Conservation (phyloP, 129 eudicot species). For the Flaveria trinervia region DNA sequence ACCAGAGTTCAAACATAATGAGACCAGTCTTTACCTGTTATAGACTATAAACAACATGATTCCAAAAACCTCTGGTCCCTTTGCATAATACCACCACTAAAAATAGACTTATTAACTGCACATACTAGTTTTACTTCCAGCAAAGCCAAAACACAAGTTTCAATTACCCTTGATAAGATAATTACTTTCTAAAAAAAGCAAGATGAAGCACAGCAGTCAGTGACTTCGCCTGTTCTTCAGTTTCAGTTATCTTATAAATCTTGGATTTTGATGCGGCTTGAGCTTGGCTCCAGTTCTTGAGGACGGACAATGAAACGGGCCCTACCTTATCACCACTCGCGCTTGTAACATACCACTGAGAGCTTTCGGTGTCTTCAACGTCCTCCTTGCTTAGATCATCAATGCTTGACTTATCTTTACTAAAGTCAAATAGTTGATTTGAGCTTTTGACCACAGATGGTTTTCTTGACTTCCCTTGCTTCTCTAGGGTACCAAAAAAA, state of each 20-base stretch:
- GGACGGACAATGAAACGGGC: slow-evolving; percentile 40
- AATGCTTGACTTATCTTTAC: slow-evolving; percentile 29
- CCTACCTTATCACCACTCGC: slow-evolving; percentile 45
- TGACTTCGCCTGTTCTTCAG: slow-evolving; percentile 44
- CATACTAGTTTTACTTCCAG: slow-evolving; percentile 9
- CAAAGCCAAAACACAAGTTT: slow-evolving; percentile 20
- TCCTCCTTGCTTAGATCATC: slow-evolving; percentile 32
- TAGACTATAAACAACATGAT: slow-evolving; percentile 17
- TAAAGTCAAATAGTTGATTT: slow-evolving; percentile 38
- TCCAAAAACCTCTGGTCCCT: slow-evolving; percentile 27
- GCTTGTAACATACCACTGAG: slow-evolving; percentile 44
- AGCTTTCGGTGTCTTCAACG: slow-evolving; percentile 36
- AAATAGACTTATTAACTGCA: background rate
- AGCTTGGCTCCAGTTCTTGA: slow-evolving; percentile 47
- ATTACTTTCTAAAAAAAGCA: slow-evolving; percentile 33
- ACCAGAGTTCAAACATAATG: background rate
- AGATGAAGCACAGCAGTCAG: slow-evolving; percentile 46
- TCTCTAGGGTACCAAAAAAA: slow-evolving; percentile 28
- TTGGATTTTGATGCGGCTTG: slow-evolving; percentile 42
- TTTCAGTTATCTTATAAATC: slow-evolving; percentile 47
- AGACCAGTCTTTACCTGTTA: slow-evolving; percentile 10
- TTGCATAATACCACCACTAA: slow-evolving; percentile 6
- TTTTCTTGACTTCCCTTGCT: slow-evolving; percentile 16
- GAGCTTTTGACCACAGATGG: slow-evolving; percentile 34
- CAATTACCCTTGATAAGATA: slow-evolving; percentile 18